These are phyloP conservation scores for Cicer pinnatifidum DNA, from an alignment of 306 rosid species.

Conservation along the genomic window DNA sequence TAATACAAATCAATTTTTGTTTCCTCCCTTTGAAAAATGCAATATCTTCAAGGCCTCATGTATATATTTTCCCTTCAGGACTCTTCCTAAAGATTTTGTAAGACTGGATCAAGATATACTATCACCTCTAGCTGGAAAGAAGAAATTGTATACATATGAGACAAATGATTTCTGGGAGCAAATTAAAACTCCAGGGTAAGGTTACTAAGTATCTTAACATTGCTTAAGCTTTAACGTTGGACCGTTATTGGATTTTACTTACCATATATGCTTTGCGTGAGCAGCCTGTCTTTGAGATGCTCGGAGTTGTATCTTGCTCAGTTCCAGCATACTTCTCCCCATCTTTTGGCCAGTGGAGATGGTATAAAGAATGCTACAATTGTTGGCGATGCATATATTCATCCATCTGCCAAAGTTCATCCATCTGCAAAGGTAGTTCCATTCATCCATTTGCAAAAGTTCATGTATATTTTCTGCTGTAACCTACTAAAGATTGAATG, in stretches of 20 bases:
- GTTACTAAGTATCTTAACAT: constrained; percentile 27
- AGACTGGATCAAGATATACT: constrained; percentile 97
- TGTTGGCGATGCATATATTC: constrained; percentile 81
- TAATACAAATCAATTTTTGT: constrained; percentile 1
- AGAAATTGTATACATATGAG: constrained; percentile 81
- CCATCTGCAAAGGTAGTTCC: constrained; percentile 86
- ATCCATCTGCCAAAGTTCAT: constrained; percentile 96
- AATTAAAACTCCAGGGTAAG: constrained; percentile 93
- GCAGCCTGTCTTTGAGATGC: constrained; percentile 92
- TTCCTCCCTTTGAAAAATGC: constrained; percentile 27
- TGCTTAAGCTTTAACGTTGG: constrained; percentile 15
- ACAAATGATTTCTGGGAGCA: constrained; percentile 96
- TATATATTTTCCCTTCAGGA: constrained; percentile 53
- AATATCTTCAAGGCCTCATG: constrained; percentile 22
- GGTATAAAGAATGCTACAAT: constrained; percentile 65
- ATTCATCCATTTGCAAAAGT: constrained; percentile 89
- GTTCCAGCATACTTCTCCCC: constrained; percentile 66
- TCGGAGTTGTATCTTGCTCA: constrained; percentile 90
- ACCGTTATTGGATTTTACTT: constrained; percentile 32
- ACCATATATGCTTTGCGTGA: constrained; percentile 31
- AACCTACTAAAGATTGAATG: neutral
- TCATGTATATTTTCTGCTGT: constrained; percentile 58
- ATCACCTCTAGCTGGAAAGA: constrained; percentile 96
- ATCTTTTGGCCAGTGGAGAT: constrained; percentile 77
- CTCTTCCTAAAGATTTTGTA: constrained; percentile 69